Base-by-base conservation (phyloP, 2,329 filamentous ascomycete species). In the Geosmithia morbida region DNA sequence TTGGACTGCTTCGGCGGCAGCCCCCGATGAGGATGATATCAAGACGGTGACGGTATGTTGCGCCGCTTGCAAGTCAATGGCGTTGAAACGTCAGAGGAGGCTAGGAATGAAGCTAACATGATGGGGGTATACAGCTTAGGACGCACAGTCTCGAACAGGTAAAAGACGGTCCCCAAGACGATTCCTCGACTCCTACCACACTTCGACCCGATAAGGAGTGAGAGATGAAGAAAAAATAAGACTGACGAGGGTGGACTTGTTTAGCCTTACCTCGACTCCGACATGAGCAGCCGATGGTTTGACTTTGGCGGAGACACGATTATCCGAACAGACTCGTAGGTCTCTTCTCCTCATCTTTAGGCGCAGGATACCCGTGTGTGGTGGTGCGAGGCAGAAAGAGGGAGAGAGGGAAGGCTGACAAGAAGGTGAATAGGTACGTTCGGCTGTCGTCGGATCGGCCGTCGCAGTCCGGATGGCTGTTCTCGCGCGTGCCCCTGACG, bases 211-310 rank as follows among this genome's bases (percentile, higher is more conserved):
- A 26, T 26, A 26, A 4, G 22, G 22, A 26, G 8, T 26, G 22
- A 51, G 44, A 43, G 40, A 29, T n/a, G 17, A 46, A 18, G 17
- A 59, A 52, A 46, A 41, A 42, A n/a, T n/a, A 45, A 51, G 47
- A 47, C 53, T 50, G 47, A 41, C 41, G 39, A 11, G n/a, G 33
- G 18, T 33, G 6, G 16, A 16, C 6, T 48, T 61, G 33, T 13
- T 16, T 37, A 96, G 85, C 92, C 92, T 52, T 98, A 96, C 68
- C 80, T 98, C 57, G 92, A 98, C 69, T 92, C 88, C 51, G 92
- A 97, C 66, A 89, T 97, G 83, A 85, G 94, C 70, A 95, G 87
- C 70, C 83, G 92, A 62, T 98, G 92, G 90, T 98, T 90, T 68
- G 92, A 98, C 70, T 98, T 94, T 76, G 92, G 92, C 62, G 92